Base-by-base conservation (phyloP, 306 rosid genomes). In the Dryas drummondii region DNA sequence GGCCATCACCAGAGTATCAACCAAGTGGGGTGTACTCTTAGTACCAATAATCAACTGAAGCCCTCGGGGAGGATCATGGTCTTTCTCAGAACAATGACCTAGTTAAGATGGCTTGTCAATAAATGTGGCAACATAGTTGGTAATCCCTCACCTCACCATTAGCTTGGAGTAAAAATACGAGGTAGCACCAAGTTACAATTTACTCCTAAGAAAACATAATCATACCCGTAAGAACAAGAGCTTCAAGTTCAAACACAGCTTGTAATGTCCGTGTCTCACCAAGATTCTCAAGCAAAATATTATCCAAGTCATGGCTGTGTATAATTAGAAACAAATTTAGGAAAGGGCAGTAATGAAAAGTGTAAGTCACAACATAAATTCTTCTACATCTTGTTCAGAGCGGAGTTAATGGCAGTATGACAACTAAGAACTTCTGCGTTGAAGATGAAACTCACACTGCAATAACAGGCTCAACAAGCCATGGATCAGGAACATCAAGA, bases 11-110 rank as follows among this genome's bases (percentile, higher is more conserved):
- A 90, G 85, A 73, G 99, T 94, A 84, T 94, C 99, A 82, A 89
- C 97, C 86, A 92, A 77, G 86, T 94, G 99, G 65, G 97, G 97
- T 60, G 78, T 55, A 68, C 85, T 90, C 80, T 87, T 90, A 59
- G 97, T 90, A 77, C 99, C 99, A 78, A 94, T 96, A 86, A 94
- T 90, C 81, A 94, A 74, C 86, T 94, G 99, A 79, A 94, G 97
- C 62, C 99, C 99, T 65, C 92, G 84, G 45, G 99, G 99, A 78
- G 96, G 96, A 59, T 94, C 96, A 1, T 90, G 96, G 82, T 87
- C 94, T 83, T 92, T 90, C 90, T 92, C 97, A 76, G 99, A 86
- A 86, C 99, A 94, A 83, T 94, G 99, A 82, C 99, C 99, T 94
- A 87, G 60, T 72, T 48, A 78, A 71, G 62, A 77, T 68, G 73